Conservation (phyloP, 345 rosid genomes). For the Chamaenerion angustifolium region DNA sequence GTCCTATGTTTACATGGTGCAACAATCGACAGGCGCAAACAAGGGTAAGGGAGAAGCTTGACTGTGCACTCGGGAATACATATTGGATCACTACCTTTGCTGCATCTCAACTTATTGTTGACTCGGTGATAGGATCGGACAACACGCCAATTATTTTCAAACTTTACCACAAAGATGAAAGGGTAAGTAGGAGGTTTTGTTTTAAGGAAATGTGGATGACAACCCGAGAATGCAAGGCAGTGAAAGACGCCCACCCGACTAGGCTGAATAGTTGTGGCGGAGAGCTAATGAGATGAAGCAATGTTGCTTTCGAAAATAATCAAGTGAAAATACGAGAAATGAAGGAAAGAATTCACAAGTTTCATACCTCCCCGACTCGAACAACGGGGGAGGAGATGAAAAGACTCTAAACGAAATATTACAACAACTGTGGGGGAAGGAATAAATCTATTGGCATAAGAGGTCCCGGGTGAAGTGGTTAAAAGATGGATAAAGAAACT, state of each 20-base stretch:
- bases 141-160: no score
- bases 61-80: neutral
- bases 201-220: neutral
- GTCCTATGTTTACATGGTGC: neutral
- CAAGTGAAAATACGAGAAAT: neutral
- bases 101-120: neutral
- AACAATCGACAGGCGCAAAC: neutral
- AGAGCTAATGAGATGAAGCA: neutral
- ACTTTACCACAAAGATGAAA: no score
- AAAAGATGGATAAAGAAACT: neutral
- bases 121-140: no score
- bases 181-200: neutral
- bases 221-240: neutral
- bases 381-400: neutral
- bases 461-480: neutral
- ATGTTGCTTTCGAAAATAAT: neutral
- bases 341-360: neutral
- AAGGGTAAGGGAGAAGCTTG: neutral
- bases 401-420: neutral
- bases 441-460: neutral
- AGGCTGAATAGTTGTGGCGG: neutral
- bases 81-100: neutral
- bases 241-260: neutral
- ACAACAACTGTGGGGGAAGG: neutral
- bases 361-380: no score